phyloP scores from a whole-genome alignment of 2,329 filamentous ascomycete genomes.

The Fusarium robinianum region DNA sequence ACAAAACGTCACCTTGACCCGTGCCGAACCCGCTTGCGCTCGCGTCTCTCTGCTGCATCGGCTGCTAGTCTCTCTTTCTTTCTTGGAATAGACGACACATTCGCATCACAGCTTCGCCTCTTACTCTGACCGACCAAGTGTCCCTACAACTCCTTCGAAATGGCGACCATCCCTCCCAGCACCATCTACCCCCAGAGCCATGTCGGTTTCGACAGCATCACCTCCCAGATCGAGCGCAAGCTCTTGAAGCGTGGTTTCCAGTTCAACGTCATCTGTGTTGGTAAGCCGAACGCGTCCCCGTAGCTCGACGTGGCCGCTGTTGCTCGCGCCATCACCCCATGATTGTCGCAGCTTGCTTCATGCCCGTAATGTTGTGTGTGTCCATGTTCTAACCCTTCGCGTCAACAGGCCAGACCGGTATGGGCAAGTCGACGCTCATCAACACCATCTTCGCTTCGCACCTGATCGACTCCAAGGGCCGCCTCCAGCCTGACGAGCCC shows the following conservation, averaged over 20 bases:
- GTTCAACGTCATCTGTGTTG: constrained; percentile 99
- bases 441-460: constrained; percentile 99
- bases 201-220: constrained; percentile 99
- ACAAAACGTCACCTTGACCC: constrained; percentile 33
- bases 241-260: constrained; percentile 99
- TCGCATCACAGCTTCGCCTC: constrained; percentile 33
- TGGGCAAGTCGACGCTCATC: constrained; percentile 98
- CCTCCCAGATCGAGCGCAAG: constrained; percentile 99
- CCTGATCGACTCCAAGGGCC: constrained; percentile 98
- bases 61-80: constrained; percentile 29
- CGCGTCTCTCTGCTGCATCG: constrained; percentile 23
- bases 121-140: constrained; percentile 39
- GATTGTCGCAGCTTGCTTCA: too few relatives aligned
- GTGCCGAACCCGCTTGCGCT: constrained; percentile 30
- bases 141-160: constrained; percentile 43
- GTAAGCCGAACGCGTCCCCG: constrained; percentile 62
- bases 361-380: constrained; percentile 9
- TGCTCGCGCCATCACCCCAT: constrained; percentile 25
- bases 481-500: constrained; percentile 87
- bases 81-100: constrained; percentile 37
- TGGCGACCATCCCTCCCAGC: constrained; percentile 67
- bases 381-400: constrained; percentile 22
- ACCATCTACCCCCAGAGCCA: constrained; percentile 91
- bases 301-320: constrained; percentile 16
- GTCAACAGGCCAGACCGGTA: constrained; percentile 84